These are phyloP conservation scores for Acanthamoeba royreba DNA, from an alignment of 208 protist species.

Conservation along the genomic window DNA sequence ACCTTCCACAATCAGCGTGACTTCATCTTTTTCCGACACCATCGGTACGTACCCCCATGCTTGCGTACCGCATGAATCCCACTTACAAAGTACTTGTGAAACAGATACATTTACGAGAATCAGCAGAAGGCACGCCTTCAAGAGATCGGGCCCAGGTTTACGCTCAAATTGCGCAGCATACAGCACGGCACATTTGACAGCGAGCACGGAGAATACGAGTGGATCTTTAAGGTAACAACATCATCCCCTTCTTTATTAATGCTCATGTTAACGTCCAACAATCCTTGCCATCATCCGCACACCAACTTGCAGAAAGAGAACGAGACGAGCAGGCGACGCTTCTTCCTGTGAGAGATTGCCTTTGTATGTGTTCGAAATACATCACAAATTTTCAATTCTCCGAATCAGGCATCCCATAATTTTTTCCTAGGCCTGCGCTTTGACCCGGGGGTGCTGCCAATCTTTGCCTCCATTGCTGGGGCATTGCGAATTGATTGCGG, in stretches of 20 bases:
- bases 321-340: conserved; percentile 33
- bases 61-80: neutral
- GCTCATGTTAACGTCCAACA: neutral
- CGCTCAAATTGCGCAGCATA: conserved; percentile 83
- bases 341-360: neutral
- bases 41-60: conserved; percentile 63
- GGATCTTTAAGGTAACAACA: conserved; percentile 64
- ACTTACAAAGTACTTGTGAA: too few relatives aligned
- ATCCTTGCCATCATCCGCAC: neutral
- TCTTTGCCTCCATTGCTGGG: too few relatives aligned
- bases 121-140: conserved; percentile 76
- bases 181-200: conserved; percentile 84
- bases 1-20: conserved; percentile 90
- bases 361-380: neutral
- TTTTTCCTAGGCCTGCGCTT: too few relatives aligned
- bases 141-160: conserved; percentile 87
- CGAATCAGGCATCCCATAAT: neutral
- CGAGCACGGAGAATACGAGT: conserved; percentile 83
- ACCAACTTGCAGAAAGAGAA: neutral
- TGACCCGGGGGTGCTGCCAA: too few relatives aligned
- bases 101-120: conserved; percentile 81
- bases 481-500: neutral
- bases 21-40: conserved; percentile 91
- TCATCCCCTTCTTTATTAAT: neutral
- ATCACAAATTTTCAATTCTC: neutral